Conservation (phyloP, 208 protist genomes). For the Trypanosoma lewisi region DNA sequence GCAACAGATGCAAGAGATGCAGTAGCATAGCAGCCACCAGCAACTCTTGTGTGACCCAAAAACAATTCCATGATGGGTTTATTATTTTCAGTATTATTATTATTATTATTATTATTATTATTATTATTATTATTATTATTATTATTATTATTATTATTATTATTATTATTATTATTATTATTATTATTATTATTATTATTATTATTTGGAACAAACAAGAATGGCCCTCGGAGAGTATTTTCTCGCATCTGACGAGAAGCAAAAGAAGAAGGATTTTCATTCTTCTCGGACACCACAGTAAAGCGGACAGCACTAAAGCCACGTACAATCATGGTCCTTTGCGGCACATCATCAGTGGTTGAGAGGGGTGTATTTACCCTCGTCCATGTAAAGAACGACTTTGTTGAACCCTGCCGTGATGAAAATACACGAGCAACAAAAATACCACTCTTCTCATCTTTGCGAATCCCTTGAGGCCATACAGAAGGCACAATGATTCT, state of each 20-base stretch:
- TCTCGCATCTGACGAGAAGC: not conserved
- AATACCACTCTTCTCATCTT: not conserved
- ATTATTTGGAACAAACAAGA: slow-evolving; percentile 5
- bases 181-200: too few species aligned
- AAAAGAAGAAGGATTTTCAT: not conserved
- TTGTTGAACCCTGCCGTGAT: not conserved
- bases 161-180: too few species aligned
- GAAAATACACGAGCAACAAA: slow-evolving; percentile 18
- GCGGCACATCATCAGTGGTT: not conserved
- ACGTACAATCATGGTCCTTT: slow-evolving; percentile 21
- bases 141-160: too few species aligned
- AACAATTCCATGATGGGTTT: not conserved
- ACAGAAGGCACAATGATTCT: slow-evolving; percentile 15
- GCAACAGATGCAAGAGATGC: slow-evolving; percentile 10
- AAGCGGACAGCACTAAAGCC: slow-evolving; percentile 26
- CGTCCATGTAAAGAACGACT: slow-evolving; percentile 8
- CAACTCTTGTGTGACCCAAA: too few species aligned
- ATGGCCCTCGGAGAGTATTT: not conserved
- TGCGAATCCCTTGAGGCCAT: slow-evolving; percentile 9
- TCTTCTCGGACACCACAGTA: not conserved
- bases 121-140: too few species aligned
- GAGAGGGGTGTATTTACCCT: slow-evolving; percentile 12
- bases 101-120: too few species aligned
- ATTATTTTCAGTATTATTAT: too few species aligned
- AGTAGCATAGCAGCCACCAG: too few species aligned